Conservation (phyloP, 441 rosid species). For the Aquilaria agallochum region DNA sequence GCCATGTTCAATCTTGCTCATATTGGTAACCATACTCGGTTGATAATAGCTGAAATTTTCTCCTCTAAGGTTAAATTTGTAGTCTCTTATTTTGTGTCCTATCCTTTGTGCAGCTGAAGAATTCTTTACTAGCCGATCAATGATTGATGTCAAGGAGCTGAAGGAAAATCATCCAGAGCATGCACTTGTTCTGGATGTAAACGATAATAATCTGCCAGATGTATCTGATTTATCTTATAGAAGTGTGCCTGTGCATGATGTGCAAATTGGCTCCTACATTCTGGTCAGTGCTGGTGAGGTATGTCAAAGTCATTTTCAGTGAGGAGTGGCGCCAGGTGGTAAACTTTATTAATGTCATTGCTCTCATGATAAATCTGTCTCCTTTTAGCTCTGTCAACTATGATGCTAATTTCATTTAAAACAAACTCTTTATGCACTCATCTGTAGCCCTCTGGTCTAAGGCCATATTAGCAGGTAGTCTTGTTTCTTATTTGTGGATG, state of each 20-base stretch:
- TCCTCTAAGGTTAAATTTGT: conserved; percentile 9
- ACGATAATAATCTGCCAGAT: conserved; percentile 61
- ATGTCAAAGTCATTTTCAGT: conserved; percentile 26
- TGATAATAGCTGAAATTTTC: conserved; percentile 2
- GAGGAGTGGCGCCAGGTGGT: too few relatives aligned
- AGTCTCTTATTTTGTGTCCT: conserved; percentile 1
- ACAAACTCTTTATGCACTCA: too few relatives aligned
- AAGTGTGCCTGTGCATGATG: conserved; percentile 85
- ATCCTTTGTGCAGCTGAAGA: conserved; percentile 72
- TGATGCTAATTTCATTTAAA: background rate
- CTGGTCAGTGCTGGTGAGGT: conserved; percentile 99
- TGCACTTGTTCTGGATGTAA: conserved; percentile 63
- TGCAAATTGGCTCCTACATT: conserved; percentile 77
- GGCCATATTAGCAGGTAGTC: too few relatives aligned
- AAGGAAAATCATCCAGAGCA: conserved; percentile 91
- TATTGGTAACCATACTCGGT: conserved; percentile 46
- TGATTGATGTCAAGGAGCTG: conserved; percentile 93
- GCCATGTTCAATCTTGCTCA: conserved; percentile 99
- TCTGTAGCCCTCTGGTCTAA: too few relatives aligned
- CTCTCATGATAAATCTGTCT: background rate
- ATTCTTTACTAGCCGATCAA: conserved; percentile 85
- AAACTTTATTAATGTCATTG: background rate
- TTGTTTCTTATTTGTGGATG: too few relatives aligned
- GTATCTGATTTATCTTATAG: conserved; percentile 63
- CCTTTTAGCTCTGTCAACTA: background rate